Conservation (phyloP, 2,329 filamentous ascomycete genomes). For the Calonectria pseudoreteaudii region DNA sequence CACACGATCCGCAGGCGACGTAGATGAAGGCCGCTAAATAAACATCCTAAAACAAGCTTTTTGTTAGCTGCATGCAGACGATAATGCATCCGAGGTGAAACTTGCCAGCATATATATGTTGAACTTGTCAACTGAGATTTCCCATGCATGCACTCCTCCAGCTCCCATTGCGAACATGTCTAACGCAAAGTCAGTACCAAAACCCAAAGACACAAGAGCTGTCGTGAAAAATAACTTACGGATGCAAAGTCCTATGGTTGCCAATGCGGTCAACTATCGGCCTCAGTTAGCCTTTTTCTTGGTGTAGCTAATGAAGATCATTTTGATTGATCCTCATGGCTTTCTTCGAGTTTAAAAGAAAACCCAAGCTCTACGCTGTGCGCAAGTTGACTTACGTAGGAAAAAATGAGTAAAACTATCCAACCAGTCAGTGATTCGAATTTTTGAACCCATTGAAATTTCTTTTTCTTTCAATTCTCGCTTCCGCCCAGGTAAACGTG, state of each 20-base stretch:
- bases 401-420: conserved; percentile 8
- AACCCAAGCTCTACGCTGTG: neutral
- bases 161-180: conserved; percentile 43
- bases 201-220: neutral
- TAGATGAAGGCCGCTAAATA: conserved; percentile 47
- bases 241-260: conserved; percentile 35
- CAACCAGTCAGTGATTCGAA: neutral
- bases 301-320: neutral
- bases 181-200: conserved; percentile 4
- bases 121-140: conserved; percentile 43
- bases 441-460: neutral
- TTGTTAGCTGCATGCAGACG: neutral
- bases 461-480: neutral
- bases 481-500: neutral
- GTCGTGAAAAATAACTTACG: conserved; percentile 2
- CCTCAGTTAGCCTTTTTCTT: conserved; percentile 11
- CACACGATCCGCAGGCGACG: conserved; percentile 48
- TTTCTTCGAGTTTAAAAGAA: neutral
- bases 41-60: conserved; percentile 32
- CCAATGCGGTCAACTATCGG: conserved; percentile 29
- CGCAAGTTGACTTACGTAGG: neutral
- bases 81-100: neutral
- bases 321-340: neutral
- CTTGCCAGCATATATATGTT: conserved; percentile 41
- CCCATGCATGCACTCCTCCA: conserved; percentile 48